Evolutionary conservation across 2,329 filamentous ascomycete genomes (phyloP).

Genomic region (Xylogone sp.): DNA sequence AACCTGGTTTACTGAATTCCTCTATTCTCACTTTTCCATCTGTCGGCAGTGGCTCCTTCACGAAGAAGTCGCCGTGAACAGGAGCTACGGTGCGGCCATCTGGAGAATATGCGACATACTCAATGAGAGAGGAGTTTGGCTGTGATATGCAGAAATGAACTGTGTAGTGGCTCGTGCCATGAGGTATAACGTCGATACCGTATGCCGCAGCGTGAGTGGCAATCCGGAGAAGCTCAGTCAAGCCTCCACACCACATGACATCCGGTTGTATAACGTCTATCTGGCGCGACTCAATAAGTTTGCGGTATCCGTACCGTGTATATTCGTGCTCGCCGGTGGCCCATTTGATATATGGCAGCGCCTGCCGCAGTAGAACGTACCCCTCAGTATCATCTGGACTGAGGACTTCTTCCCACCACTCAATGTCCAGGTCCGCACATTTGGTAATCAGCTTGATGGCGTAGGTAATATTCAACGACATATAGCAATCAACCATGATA

Average conservation of each 20-base stretch:
- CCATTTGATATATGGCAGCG: constrained; percentile 87
- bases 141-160: constrained; percentile 96
- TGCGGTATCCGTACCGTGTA: constrained; percentile 90
- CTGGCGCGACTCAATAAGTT: constrained; percentile 87
- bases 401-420: constrained; percentile 97
- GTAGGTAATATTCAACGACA: constrained; percentile 90
- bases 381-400: constrained; percentile 90
- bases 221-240: constrained; percentile 90
- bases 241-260: constrained; percentile 93
- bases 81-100: constrained; percentile 87
- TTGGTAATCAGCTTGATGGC: constrained; percentile 87
- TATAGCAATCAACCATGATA: constrained; percentile 94
- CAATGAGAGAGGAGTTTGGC: constrained; percentile 90
- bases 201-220: constrained; percentile 87
- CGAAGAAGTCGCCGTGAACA: constrained; percentile 87
- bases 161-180: constrained; percentile 89
- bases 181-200: constrained; percentile 91
- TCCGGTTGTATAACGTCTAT: constrained; percentile 93
- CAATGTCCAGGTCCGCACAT: constrained; percentile 79
- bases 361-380: constrained; percentile 83
- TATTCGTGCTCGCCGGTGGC: constrained; percentile 96
- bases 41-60: constrained; percentile 83
- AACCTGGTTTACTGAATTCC: constrained; percentile 83
- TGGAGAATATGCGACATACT: constrained; percentile 90
- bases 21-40: constrained; percentile 77